Conservation (phyloP, 305 asterid genomes). For the Andrographis paniculata region DNA sequence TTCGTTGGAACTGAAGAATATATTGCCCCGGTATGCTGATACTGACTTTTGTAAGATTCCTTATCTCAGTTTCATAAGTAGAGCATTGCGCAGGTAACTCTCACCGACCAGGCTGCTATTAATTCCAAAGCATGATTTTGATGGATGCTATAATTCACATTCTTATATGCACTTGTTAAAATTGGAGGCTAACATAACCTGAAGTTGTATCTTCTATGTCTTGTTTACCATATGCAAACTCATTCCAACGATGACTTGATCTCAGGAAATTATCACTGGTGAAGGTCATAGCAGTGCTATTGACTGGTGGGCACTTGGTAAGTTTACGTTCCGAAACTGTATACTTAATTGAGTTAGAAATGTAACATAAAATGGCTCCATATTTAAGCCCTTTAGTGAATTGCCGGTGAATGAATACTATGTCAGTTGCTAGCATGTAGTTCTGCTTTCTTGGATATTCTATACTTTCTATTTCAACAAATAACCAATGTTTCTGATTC, state of each 20-base stretch:
- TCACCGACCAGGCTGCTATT: too few species aligned
- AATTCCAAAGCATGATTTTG: too few species aligned
- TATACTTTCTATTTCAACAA: too few species aligned
- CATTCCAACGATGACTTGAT: conserved; percentile 22
- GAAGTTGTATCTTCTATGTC: too few species aligned
- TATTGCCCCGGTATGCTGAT: conserved; percentile 76
- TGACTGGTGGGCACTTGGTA: conserved; percentile 99
- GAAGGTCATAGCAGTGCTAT: conserved; percentile 92
- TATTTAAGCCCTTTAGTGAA: background rate
- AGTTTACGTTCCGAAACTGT: conserved; percentile 18
- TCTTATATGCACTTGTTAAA: too few species aligned
- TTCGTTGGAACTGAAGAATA: conserved; percentile 98
- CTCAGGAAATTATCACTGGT: conserved; percentile 95
- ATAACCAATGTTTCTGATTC: conserved; percentile 12
- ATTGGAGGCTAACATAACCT: too few species aligned
- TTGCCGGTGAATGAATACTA: too few species aligned
- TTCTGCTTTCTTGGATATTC: too few species aligned
- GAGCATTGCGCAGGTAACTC: too few species aligned
- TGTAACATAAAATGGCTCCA: background rate
- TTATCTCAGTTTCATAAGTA: background rate
- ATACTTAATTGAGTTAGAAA: background rate
- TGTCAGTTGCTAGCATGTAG: too few species aligned
- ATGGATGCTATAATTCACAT: too few species aligned
- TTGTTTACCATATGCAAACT: too few species aligned
- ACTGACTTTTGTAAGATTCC: background rate